Base-by-base conservation (phyloP, 345 rosid genomes). In the Citrus hindsii region DNA sequence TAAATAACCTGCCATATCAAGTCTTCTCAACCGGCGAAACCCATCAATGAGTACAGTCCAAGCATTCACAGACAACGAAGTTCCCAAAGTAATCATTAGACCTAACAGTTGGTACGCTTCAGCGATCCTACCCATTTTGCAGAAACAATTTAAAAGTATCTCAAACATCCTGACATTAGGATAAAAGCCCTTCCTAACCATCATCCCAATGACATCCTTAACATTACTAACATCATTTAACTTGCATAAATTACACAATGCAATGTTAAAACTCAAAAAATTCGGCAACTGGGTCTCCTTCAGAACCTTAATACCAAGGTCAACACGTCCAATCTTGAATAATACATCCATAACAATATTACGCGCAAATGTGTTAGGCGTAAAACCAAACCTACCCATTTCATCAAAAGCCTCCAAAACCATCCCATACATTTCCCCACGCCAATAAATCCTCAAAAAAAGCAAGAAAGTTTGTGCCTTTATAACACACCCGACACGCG, bases 371-470 rank as follows among this genome's bases (percentile, higher is more conserved):
- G 92, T 86, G 55, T 86, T 90, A 2, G 91, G 91, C 25, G 73
- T 77, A 77, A 82, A 92, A 28, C 98, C 92, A 63, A 85, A 85
- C 7, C 46, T 42, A 65, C 3, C 76, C 94, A 93, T 87, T 77
- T 86, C 76, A 38, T 64, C 84, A 71, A 82, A 87, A 69, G 90
- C 80, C 77, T 92, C 90, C 1, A 92, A 76, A 62, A 92, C 92
- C 78, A 81, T 87, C 27, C 67, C 84, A 65, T 86, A 82, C 79
- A 82, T 67, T 58, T 85, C 86, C 77, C 92, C 95, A 73, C 82
- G 89, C 97, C 98, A 93, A 78, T 84, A 92, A 73, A 92, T 87
- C 86, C 94, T 88, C 72, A 93, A 65, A 76, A 93, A 71, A 25
- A 90, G 79, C 84, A 88, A 79, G 67, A 90, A 92, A 46, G 84